Evolutionary conservation across 306 rosid genomes (phyloP).

Genomic region (Purshia tridentata): DNA sequence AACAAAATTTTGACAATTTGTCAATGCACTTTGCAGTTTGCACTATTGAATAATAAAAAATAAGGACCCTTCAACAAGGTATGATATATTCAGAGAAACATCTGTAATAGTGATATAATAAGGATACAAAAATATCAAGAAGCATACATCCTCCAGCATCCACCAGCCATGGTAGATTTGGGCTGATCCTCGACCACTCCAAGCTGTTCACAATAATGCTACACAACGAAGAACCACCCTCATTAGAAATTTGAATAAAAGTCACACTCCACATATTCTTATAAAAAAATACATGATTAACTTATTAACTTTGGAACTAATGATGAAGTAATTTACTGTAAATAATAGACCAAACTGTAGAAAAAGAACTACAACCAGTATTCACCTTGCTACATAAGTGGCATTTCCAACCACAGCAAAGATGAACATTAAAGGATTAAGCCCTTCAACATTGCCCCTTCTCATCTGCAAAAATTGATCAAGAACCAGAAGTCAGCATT

Average conservation of each 20-base stretch:
- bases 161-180: constrained; percentile 90
- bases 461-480: constrained; percentile 57
- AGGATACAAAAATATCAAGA: constrained; percentile 83
- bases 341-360: not conserved
- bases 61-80: not conserved
- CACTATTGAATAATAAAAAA: not conserved
- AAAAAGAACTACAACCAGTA: not conserved
- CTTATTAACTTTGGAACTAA: not conserved
- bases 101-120: not conserved
- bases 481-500: constrained; percentile 36
- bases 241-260: not conserved
- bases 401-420: constrained; percentile 79
- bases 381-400: constrained; percentile 72
- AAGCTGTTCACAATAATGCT: constrained; percentile 72
- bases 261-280: not conserved
- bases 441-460: constrained; percentile 89
- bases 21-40: not conserved
- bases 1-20: not conserved
- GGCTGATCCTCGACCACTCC: constrained; percentile 62
- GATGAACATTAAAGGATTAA: constrained; percentile 79
- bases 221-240: constrained; percentile 11
- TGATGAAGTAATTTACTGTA: not conserved
- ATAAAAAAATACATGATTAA: not conserved
- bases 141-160: constrained; percentile 85
- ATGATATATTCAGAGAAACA: not conserved